These are phyloP conservation scores for Pseudogymnoascus sp. DNA, from an alignment of 2,329 filamentous ascomycete genomes.

Conservation along the genomic window DNA sequence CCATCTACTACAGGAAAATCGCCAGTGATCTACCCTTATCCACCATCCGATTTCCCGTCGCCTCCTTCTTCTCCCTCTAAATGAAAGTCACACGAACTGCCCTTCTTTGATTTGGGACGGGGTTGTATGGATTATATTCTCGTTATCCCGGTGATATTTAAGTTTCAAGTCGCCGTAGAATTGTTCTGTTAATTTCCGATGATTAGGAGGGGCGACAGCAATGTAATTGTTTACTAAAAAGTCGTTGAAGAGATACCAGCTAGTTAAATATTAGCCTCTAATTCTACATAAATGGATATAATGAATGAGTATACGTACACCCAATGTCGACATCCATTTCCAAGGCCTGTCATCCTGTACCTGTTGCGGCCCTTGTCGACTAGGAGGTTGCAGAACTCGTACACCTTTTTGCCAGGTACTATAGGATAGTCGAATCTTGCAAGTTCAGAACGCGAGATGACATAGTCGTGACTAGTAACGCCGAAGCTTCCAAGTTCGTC, in stretches of 20 bases:
- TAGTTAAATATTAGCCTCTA: background rate
- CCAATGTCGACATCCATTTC: background rate
- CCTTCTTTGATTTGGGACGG: no score
- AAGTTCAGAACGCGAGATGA: background rate
- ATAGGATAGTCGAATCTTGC: background rate
- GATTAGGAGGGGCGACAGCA: no score
- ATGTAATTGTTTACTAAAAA: background rate
- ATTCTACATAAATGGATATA: no score
- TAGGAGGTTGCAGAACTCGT: background rate
- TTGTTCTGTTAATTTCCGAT: background rate
- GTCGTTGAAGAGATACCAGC: background rate
- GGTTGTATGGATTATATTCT: no score
- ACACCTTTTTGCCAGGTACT: background rate
- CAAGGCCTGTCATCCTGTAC: background rate
- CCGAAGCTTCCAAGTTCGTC: background rate
- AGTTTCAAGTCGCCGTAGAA: background rate
- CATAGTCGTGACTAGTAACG: background rate
- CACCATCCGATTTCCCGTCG: no score
- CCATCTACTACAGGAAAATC: no score
- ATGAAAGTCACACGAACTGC: no score
- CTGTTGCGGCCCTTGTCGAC: background rate
- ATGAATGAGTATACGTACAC: background rate
- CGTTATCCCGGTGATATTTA: background rate
- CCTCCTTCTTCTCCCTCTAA: no score
- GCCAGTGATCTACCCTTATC: no score